Evolutionary conservation across 2,329 filamentous ascomycete species (phyloP).

Genomic region (Diaporthe sp.): DNA sequence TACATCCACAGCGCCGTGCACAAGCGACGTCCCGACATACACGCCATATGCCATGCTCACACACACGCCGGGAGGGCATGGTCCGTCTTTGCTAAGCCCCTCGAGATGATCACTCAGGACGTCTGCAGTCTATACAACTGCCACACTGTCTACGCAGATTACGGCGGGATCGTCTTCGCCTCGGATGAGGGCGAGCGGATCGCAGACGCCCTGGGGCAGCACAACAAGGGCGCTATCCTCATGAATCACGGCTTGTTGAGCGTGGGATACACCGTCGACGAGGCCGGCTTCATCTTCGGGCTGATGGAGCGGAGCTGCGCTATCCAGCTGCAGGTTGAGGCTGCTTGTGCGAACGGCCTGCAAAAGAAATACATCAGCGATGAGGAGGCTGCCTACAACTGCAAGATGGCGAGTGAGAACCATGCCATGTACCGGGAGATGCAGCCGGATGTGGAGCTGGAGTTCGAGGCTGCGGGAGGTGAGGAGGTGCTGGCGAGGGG

Average conservation of each 20-base stretch:
- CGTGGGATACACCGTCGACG: slow-evolving; percentile 77
- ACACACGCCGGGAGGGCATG: slow-evolving; percentile 74
- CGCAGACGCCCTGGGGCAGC: slow-evolving; percentile 67
- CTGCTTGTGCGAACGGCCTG: slow-evolving; percentile 62
- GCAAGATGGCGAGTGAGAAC: slow-evolving; percentile 57
- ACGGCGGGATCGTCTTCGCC: slow-evolving; percentile 65
- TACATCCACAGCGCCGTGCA: slow-evolving; percentile 77
- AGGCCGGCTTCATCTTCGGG: slow-evolving; percentile 77
- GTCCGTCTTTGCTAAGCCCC: slow-evolving; percentile 69
- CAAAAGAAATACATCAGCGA: slow-evolving; percentile 52
- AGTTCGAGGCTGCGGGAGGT: slow-evolving; percentile 54
- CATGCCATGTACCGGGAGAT: slow-evolving; percentile 57
- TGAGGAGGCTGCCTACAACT: slow-evolving; percentile 53
- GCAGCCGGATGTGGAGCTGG: slow-evolving; percentile 57
- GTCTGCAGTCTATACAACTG: slow-evolving; percentile 73
- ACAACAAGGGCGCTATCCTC: slow-evolving; percentile 71
- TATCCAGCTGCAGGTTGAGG: slow-evolving; percentile 75
- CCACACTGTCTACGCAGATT: slow-evolving; percentile 69
- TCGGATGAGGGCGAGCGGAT: slow-evolving; percentile 73
- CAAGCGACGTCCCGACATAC: slow-evolving; percentile 71
- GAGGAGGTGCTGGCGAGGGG: slow-evolving; percentile 41
- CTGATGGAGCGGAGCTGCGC: slow-evolving; percentile 76
- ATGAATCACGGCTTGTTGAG: slow-evolving; percentile 80
- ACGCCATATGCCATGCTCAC: slow-evolving; percentile 77
- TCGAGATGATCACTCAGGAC: slow-evolving; percentile 79